These are phyloP conservation scores for Cryptosporidium ubiquitum DNA, from an alignment of 169 alveolate genomes.

Conservation along the genomic window DNA sequence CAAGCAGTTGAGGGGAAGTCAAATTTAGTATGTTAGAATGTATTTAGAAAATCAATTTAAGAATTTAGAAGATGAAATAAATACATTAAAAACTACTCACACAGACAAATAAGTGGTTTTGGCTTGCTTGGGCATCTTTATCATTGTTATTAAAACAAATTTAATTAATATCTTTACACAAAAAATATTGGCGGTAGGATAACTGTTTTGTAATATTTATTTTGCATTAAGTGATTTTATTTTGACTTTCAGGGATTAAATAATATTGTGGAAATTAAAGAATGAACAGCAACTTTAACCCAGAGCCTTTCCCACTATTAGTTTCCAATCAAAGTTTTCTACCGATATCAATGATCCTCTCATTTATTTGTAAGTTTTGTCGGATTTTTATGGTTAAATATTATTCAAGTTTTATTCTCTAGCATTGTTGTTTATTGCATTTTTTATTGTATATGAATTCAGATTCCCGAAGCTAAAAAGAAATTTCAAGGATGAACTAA, in stretches of 20 bases:
- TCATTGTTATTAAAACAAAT: neutral
- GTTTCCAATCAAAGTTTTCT: constrained; percentile 53
- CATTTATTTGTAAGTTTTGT: constrained; percentile 39
- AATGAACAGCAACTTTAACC: constrained; percentile 33
- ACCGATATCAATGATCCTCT: constrained; percentile 20
- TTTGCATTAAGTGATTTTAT: neutral
- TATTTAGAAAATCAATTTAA: neutral
- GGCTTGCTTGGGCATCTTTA: neutral
- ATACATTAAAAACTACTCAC: neutral
- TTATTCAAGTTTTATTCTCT: neutral
- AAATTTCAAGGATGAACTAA: constrained; percentile 24
- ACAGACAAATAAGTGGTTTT: neutral
- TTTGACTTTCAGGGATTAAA: neutral
- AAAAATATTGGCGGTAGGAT: neutral
- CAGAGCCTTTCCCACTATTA: constrained; percentile 41
- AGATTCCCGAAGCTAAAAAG: constrained; percentile 30
- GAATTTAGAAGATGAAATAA: neutral
- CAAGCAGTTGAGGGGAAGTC: constrained; percentile 11
- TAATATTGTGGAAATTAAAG: neutral
- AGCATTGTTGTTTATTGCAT: constrained; percentile 63
- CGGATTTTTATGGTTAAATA: neutral
- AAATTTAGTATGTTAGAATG: neutral
- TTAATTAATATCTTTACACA: neutral
- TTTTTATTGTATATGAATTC: constrained; percentile 68
- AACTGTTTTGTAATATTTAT: neutral